phyloP scores from a whole-genome alignment of 352 stramenopile species.

The Pythium grandisporangium region DNA sequence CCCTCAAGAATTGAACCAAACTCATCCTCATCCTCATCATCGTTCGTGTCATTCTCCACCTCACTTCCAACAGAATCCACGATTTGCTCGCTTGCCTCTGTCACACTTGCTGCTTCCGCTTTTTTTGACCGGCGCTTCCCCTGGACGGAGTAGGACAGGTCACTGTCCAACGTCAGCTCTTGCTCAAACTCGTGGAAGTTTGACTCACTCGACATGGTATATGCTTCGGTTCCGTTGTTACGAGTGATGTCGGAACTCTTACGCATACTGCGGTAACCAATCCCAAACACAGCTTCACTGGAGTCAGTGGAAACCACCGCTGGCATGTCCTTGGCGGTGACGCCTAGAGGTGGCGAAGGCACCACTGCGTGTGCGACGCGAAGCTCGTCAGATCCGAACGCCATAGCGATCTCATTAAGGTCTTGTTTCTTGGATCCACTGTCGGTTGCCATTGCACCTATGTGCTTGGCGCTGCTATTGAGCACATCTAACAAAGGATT shows the following conservation, averaged over 20 bases:
- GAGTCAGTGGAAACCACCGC: slow-evolving; percentile 5
- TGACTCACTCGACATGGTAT: slow-evolving; percentile 19
- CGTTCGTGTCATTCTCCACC: background rate
- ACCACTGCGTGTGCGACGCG: slow-evolving; percentile 1
- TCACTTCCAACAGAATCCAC: background rate
- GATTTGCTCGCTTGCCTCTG: no score
- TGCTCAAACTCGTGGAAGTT: slow-evolving; percentile 21
- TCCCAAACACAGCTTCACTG: slow-evolving; percentile 29
- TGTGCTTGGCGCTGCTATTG: no score
- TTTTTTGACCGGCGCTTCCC: background rate
- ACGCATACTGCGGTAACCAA: slow-evolving; percentile 43
- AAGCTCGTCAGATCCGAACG: background rate
- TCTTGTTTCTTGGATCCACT: no score
- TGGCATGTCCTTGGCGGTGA: background rate
- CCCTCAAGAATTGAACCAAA: slow-evolving; percentile 8
- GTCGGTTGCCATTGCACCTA: no score
- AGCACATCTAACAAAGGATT: slow-evolving; percentile 7
- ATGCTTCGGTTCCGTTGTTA: background rate
- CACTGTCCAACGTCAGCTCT: slow-evolving; percentile 9
- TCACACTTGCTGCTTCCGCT: background rate
- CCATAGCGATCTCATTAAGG: slow-evolving; percentile 6
- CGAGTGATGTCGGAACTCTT: slow-evolving; percentile 13
- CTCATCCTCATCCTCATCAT: slow-evolving; percentile 9
- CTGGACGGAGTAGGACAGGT: slow-evolving; percentile 1
- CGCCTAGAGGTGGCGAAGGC: background rate